Conservation (phyloP, 2,329 filamentous ascomycete genomes). For the Aspergillus sp. region DNA sequence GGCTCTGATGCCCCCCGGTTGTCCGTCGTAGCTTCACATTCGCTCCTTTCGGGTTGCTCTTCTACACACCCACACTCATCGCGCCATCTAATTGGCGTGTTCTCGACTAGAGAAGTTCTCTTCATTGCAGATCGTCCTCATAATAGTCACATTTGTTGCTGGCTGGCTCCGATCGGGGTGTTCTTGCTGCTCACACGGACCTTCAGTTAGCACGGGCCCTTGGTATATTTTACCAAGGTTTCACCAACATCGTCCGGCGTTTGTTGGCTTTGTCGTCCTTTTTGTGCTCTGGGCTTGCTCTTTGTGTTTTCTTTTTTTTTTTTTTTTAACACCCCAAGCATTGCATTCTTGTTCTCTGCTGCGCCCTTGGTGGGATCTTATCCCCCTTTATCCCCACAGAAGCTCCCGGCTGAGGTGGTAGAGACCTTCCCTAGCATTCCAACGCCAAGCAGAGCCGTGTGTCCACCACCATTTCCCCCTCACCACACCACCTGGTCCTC, state of each 20-base stretch:
- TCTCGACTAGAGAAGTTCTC: background rate
- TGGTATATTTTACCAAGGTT: background rate
- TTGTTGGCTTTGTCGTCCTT: constrained; percentile 2
- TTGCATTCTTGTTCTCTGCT: background rate
- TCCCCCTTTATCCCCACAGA: constrained; percentile 11
- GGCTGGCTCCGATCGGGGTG: background rate
- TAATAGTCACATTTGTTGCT: background rate
- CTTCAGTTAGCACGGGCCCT: background rate
- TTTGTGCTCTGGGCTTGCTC: too few species aligned
- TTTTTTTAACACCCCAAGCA: background rate
- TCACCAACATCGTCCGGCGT: background rate
- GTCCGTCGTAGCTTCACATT: constrained; percentile 6
- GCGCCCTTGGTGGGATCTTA: constrained; percentile 1
- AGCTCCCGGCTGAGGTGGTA: constrained; percentile 11
- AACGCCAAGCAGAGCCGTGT: constrained; percentile 16
- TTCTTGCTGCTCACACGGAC: constrained; percentile 2
- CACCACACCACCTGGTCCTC: constrained; percentile 8
- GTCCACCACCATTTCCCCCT: constrained; percentile 13
- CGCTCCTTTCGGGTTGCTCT: constrained; percentile 1
- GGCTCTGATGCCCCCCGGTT: constrained; percentile 3
- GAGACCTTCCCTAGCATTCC: constrained; percentile 22
- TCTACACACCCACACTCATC: background rate
- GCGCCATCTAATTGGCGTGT: too few species aligned
- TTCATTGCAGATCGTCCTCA: background rate
- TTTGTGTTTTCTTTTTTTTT: background rate